Evolutionary conservation across 306 rosid species (phyloP).

Genomic region (Vachellia collinsii): DNA sequence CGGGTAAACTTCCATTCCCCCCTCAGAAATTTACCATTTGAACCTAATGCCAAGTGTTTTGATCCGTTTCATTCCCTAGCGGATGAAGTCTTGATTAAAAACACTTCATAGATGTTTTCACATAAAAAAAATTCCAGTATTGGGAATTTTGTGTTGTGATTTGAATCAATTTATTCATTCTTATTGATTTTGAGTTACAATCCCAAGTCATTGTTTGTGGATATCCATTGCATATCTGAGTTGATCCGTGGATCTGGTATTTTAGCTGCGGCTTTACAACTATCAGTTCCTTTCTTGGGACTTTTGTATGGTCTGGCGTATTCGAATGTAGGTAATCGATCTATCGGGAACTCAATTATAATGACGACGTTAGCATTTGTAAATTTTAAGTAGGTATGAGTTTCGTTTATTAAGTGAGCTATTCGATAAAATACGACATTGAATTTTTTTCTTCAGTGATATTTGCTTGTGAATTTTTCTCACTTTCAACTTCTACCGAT

Average conservation of each 20-base stretch:
- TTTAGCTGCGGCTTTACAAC: conserved; percentile 25
- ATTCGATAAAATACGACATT: conserved; percentile 19
- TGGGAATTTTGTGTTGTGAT: not conserved
- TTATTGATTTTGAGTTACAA: conserved; percentile 1
- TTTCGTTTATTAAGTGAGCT: not conserved
- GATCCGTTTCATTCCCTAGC: conserved; percentile 13
- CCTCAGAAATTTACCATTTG: not conserved
- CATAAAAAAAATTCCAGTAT: not conserved
- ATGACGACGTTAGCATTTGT: conserved; percentile 2
- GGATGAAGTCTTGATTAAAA: not conserved
- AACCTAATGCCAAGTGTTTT: not conserved
- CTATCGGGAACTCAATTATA: not conserved
- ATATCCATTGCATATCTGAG: conserved; percentile 59
- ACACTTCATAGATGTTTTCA: not conserved
- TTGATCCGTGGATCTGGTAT: conserved; percentile 69
- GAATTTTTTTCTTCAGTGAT: conserved; percentile 15
- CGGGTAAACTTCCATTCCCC: not conserved
- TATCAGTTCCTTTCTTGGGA: conserved; percentile 32
- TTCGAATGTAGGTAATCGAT: conserved; percentile 1
- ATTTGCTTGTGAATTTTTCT: not conserved
- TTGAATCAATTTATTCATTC: conserved; percentile 13
- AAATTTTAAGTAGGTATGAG: conserved; percentile 2
- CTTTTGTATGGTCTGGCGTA: conserved; percentile 21
- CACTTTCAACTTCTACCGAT: not conserved
- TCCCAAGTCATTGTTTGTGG: conserved; percentile 10